Base-by-base conservation (phyloP, 352 stramenopile species). In the Aphanomyces astaci region DNA sequence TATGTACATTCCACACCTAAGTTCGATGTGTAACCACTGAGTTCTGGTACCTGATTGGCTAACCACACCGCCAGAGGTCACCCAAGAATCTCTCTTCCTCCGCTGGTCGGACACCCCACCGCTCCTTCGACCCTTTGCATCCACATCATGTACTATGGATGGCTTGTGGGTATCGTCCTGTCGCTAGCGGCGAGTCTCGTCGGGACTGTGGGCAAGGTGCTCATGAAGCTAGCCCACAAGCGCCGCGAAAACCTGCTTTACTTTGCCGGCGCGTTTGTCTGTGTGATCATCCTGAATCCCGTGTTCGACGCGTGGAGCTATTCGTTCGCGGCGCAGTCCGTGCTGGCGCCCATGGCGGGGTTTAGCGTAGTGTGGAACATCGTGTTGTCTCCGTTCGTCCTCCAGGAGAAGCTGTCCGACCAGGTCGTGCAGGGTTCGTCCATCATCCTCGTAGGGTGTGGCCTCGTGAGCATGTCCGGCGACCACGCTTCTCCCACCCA, bases 321-420 rank as follows among this genome's bases (percentile, higher is more conserved):
- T 60, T 85, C 81, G 11, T 94, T 92, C 59, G 86, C 86, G 24
- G 86, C 86, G 17, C 86, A 94, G 81, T 92, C 84, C 24, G 91
- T 94, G 55, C 75, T 94, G 43, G 86, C 86, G 22, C 86, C 86
- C 1, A 94, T 94, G 86, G 84, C 86, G 2, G 86, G 86, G 48
- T 94, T 90, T 71, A 94, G 86, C 56, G 86, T 94, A 48, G 84
- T 94, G 48, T 94, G 86, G 86, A 94, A 94, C 63, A 92, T 94
- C 57, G 73, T 94, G 22, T 70, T 94, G 15, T 84, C 86, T 55
- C 86, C 86, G 4, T 94, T 90, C 67, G 73, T 94, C 28, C 78
- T 94, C 10, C 76, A 88, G 30, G 86, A 94, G 71, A 81, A 86
- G 64, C 70, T 94, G 25, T 92, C 84, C 10, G 76, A 76, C 22